A percentile compares a stretch with the other conserved stretches of the same genome.
phyloP scores from a whole-genome alignment of 768 basidiomycete genomes.

The Termitomyces sp. region DNA sequence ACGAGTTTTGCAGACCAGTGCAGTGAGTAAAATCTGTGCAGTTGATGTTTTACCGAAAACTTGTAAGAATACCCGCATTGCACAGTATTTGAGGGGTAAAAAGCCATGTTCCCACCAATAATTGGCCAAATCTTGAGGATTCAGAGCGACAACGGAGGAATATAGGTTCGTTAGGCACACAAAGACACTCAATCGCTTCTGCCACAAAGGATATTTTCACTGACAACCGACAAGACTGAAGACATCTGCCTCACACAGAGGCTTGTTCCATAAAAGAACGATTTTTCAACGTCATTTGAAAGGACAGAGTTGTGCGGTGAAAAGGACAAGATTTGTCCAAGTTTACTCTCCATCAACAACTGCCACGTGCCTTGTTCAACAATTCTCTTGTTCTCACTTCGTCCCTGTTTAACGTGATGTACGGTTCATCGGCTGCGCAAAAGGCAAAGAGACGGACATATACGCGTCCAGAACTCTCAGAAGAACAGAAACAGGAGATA shows the following conservation, averaged over 20 bases:
- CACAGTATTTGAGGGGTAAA: too few species aligned
- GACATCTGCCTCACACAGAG: neutral
- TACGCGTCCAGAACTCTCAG: constrained; percentile 75
- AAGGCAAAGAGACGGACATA: constrained; percentile 71
- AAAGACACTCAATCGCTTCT: neutral
- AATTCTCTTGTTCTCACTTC: constrained; percentile 5
- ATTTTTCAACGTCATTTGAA: neutral
- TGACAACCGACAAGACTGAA: neutral
- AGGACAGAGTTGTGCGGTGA: too few species aligned
- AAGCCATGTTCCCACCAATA: neutral
- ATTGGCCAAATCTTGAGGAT: too few species aligned
- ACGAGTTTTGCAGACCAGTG: too few species aligned
- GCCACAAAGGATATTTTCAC: neutral
- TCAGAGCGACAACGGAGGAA: too few species aligned
- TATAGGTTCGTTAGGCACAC: neutral
- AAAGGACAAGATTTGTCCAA: neutral
- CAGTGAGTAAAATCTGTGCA: too few species aligned
- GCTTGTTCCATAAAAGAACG: neutral
- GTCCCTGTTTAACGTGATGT: constrained; percentile 32
- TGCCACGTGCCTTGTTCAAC: neutral
- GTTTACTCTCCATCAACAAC: neutral
- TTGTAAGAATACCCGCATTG: too few species aligned
- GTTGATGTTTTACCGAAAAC: too few species aligned
- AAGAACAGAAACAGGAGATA: constrained; percentile 93
- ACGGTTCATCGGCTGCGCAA: constrained; percentile 64